Percentiles rank a stretch among this genome's conserved stretches.
phyloP scores from a whole-genome alignment of 768 basidiomycete species.

The Pleurotus tuoliensis region DNA sequence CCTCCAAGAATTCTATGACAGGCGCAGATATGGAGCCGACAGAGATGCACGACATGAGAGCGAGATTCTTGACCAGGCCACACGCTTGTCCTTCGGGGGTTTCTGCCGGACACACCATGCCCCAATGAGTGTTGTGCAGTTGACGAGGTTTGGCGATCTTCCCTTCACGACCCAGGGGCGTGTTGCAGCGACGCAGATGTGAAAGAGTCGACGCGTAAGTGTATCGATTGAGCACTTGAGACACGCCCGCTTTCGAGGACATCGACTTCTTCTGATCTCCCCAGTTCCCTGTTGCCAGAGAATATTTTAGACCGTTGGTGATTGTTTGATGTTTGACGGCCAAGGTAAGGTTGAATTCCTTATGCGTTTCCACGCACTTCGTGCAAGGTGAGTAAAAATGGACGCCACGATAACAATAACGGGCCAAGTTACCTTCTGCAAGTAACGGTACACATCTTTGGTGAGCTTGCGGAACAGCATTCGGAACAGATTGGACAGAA shows the following conservation, averaged over 20 bases:
- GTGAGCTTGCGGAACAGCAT: constrained; percentile 97
- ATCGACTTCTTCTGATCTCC: constrained; percentile 99
- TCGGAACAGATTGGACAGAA: constrained; percentile 95
- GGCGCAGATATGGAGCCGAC: constrained; percentile 95
- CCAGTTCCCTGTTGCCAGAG: constrained; percentile 98
- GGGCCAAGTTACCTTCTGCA: constrained; percentile 75
- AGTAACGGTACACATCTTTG: constrained; percentile 93
- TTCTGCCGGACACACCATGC: constrained; percentile 99
- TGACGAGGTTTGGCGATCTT: constrained; percentile 99
- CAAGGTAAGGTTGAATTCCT: constrained; percentile 86
- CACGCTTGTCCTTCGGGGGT: constrained; percentile 99
- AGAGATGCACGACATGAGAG: constrained; percentile 96
- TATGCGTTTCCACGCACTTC: constrained; percentile 94
- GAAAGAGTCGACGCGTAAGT: constrained; percentile 98
- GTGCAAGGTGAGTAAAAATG: constrained; percentile 10
- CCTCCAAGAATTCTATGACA: constrained; percentile 96
- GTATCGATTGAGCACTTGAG: constrained; percentile 97
- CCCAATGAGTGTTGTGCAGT: constrained; percentile 99
- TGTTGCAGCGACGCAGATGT: constrained; percentile 96
- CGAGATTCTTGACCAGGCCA: constrained; percentile 97
- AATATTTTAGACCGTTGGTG: constrained; percentile 97
- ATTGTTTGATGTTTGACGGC: constrained; percentile 97
- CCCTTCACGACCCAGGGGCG: constrained; percentile 95
- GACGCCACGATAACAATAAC: neutral
- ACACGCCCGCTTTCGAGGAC: constrained; percentile 97